Base-by-base conservation (phyloP, 345 rosid species). In the Melaleuca alternifolia region DNA sequence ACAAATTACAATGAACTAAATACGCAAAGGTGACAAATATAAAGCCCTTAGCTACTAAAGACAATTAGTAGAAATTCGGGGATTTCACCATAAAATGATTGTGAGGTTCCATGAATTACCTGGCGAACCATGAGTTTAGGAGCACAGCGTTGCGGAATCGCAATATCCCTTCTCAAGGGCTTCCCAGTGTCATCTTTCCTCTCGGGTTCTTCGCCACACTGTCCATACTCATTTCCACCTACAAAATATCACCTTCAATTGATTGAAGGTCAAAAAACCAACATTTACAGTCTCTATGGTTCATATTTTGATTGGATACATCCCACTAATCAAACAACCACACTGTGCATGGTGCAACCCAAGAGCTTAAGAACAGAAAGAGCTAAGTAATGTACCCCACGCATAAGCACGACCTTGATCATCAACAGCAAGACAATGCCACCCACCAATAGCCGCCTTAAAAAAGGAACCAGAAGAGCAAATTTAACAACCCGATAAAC, bases 381-480 rank as follows among this genome's bases (percentile, higher is more conserved):
- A 48, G 48, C 51, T 51, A n/a, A 62, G 24, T 41, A 84, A 33
- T 89, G 28, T 91, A 96, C 99, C 99, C 99, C 99, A 97, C 65
- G 99, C 98, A 84, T 96, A 98, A 75, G 99, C 95, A 82, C 94
- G 93, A 79, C 99, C 99, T 92, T 98, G 96, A 93, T 98, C 98
- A 91, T 98, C 99, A 50, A 98, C 99, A 89, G 99, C 99, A 93
- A 98, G 93, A 90, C 98, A 98, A 91, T 98, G 99, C 99, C 99
- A 98, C 51, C 99, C 99, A 89, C 98, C 99, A 90, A 96, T 95
- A 85, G 99, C 99, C 0, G 99, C 99, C 99, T 98, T 85, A 84
- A 89, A 86, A 82, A 54, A 83, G 87, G 13, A 87, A 79, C 51
- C 89, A 83, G 65, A 85, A 62, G 65, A 81, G 37, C 44, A 9